Evolutionary conservation across 768 basidiomycete genomes (phyloP), one percentile per base, ranked within the genome.

Genomic region (Mycena olivaceomarginata): DNA sequence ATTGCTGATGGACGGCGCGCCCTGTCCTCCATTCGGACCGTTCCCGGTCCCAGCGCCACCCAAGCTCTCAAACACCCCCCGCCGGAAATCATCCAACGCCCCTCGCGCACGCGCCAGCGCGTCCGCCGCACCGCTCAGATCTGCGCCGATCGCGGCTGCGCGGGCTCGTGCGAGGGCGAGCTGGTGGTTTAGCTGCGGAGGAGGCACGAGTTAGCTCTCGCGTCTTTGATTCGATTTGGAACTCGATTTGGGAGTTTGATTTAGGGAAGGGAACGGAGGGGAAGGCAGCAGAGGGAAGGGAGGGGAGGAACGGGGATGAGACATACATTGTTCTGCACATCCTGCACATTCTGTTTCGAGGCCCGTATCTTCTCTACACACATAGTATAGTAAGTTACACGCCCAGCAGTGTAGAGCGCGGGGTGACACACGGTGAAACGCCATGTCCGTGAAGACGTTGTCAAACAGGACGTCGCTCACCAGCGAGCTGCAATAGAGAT

Each of bases 331-430:
- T 39, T 77, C 77, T 84, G 85, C 16, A 85, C 84, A 25, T 83
- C 80, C 16, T 85, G 74, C 18, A 90, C 83, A 43, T 88, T 85
- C 2, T 83, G 81, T 25, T 83, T 81, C 0, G 85, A 85, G 62
- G 80, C 81, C 77, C 85, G 82, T 74, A 89, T 88, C 76, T 86
- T 87, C 43, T 85, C 89, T 89, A 79, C 64, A 51, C 67, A 31
- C 72, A 67, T 62, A 43, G 22, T 75, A 37, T 25, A 60, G 72
- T 57, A 10, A 39, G 20, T 22, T 9, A 16, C 31, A 13, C 16
- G 31, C 31, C 31, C 31, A 31, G 31, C 31, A 31, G 31, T 7
- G 18, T 5, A 13, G 3, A 48, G 13, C 31, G 31, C 31, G 31
- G 31, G 31, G 31, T 4, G 31, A 31, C 31, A 31, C 31, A 31